Evolutionary conservation across 2,329 filamentous ascomycete species (phyloP).

Genomic region (Paraphoma chrysanthemicola): DNA sequence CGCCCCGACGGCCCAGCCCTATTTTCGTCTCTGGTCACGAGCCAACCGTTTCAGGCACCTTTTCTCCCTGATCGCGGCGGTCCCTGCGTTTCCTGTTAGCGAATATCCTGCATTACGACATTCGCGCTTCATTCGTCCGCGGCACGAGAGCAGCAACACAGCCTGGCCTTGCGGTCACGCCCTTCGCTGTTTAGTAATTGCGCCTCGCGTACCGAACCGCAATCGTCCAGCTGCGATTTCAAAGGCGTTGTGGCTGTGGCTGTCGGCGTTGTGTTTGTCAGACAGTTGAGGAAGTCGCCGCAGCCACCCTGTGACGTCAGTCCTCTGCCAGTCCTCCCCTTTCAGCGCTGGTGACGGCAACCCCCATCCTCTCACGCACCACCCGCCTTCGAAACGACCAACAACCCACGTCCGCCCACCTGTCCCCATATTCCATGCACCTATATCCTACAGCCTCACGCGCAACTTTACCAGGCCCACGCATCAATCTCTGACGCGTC

Average conservation of each 20-base stretch:
- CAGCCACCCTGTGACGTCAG: slow-evolving; percentile 1
- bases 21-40: not conserved
- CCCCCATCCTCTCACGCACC: slow-evolving; percentile 5
- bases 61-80: not conserved
- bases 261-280: not conserved
- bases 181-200: not conserved
- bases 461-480: slow-evolving; percentile 17
- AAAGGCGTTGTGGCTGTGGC: not conserved
- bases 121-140: not conserved
- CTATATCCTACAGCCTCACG: slow-evolving; percentile 20
- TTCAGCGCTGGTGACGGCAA: not conserved
- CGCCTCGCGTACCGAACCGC: slow-evolving; percentile 2
- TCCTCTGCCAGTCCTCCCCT: too few species aligned
- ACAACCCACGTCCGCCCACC: slow-evolving; percentile 11
- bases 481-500: slow-evolving; percentile 14
- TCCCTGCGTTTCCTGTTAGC: slow-evolving; percentile 8
- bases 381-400: slow-evolving; percentile 4
- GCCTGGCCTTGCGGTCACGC: slow-evolving; percentile 6
- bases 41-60: not conserved
- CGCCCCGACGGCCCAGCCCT: slow-evolving; percentile 4
- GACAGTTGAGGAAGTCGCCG: slow-evolving; percentile 1
- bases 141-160: not conserved
- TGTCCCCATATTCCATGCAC: slow-evolving; percentile 33
- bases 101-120: slow-evolving; percentile 6
- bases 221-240: not conserved